phyloP scores from a whole-genome alignment of 1,284 basidiomycete species.

The Sanguinoderma infundibulare region DNA sequence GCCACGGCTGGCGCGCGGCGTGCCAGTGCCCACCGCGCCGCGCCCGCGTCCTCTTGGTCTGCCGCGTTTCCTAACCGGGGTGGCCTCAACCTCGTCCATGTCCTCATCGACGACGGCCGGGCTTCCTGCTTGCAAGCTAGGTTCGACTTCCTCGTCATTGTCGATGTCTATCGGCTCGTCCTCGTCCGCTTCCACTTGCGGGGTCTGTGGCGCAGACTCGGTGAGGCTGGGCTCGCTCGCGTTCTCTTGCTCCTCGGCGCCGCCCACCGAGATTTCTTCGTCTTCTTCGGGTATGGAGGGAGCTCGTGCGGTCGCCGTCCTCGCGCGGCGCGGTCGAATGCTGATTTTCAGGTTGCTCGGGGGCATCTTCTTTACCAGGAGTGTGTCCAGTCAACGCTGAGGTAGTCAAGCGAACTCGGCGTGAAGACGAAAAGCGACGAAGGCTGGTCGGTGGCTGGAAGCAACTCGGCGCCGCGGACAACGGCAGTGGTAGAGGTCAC shows the following conservation, averaged over 20 bases:
- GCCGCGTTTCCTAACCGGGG: conserved; percentile 28
- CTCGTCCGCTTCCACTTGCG: conserved; percentile 23
- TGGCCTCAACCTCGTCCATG: conserved; percentile 26
- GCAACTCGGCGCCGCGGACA: too few species aligned
- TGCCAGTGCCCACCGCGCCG: conserved; percentile 30
- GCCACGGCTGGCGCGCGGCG: conserved; percentile 38
- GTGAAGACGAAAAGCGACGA: neutral
- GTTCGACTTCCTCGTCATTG: conserved; percentile 24
- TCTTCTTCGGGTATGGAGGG: conserved; percentile 20
- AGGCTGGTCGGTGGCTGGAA: neutral
- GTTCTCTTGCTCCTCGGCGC: conserved; percentile 20
- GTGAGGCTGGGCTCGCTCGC: conserved; percentile 13
- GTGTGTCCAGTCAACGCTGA: neutral
- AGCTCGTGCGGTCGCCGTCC: conserved; percentile 18
- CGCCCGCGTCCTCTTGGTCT: conserved; percentile 35
- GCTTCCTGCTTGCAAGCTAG: conserved; percentile 13
- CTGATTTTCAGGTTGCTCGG: conserved; percentile 33
- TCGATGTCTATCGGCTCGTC: conserved; percentile 21
- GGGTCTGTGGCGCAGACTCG: conserved; percentile 14
- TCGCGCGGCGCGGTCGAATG: conserved; percentile 32
- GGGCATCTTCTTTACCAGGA: conserved; percentile 6
- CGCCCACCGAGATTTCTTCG: conserved; percentile 11
- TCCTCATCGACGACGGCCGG: conserved; percentile 21
- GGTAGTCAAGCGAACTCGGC: neutral
- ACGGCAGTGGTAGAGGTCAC: too few species aligned